Base-by-base conservation (phyloP, 768 basidiomycete species). In the Chalciporus pseudorubinellus region DNA sequence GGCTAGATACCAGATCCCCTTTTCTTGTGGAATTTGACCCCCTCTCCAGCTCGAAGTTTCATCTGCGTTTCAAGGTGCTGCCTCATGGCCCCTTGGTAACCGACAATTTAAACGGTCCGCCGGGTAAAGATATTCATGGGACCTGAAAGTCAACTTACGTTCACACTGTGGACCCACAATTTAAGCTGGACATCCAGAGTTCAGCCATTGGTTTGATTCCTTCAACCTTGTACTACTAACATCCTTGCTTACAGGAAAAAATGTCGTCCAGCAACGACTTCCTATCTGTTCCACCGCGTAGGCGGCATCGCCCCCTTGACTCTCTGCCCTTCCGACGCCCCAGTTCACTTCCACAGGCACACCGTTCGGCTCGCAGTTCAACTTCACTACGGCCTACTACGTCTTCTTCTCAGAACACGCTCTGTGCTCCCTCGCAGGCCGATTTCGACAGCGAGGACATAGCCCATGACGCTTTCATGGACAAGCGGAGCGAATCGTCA, bases 91-190 rank as follows among this genome's bases (percentile, higher is more conserved):
- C 12, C 31, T 48, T 44, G 38, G 42, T 53, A 67, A 51, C 55
- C 57, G 58, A 65, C n/a, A 21, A n/a, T n/a, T n/a, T n/a, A n/a
- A n/a, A n/a, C 56, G 52, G 57, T 44, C 56, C 60, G 61, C n/a
- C n/a, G n/a, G n/a, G 39, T 3, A 39, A 18, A 44, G 39, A 51
- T 44, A 24, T 28, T 20, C 41, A 39, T 20, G 50, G 42, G 41
- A 21, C 48, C 21, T 38, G 28, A 34, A 59, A 57, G 29, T 59
- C 65, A 66, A 67, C 65, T 67, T 67, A 57, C 53, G 53, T 60
- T 65, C 56, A 46, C 64, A 54, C n/a, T n/a, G n/a, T 36, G 34
- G 34, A 36, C 40, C 28, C 18, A n/a, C 31, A 28, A 54, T 47
- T 33, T 53, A 38, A 58, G 58, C 64, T 16, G 34, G 9, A n/a